These are phyloP conservation scores for Chaetomiaceae sp. DNA, from an alignment of 2,329 filamentous ascomycete species.

Conservation along the genomic window DNA sequence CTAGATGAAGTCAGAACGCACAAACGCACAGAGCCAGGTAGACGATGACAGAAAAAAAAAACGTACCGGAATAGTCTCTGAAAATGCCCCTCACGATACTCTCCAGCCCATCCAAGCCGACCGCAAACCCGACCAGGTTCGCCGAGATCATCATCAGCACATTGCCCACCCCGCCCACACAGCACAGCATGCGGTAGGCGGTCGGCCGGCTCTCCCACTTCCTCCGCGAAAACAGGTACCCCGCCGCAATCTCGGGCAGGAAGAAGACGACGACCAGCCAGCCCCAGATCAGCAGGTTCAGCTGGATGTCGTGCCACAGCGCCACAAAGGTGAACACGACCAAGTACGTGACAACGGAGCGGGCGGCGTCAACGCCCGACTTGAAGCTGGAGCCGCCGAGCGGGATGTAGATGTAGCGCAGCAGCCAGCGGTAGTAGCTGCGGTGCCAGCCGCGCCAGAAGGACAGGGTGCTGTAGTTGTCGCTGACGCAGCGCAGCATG, in stretches of 20 bases:
- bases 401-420: conserved; percentile 90
- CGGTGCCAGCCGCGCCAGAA: conserved; percentile 98
- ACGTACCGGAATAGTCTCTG: conserved; percentile 62
- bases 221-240: conserved; percentile 63
- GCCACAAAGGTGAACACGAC: conserved; percentile 94
- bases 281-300: conserved; percentile 87
- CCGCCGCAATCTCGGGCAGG: conserved; percentile 73
- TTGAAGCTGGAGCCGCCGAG: conserved; percentile 64
- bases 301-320: conserved; percentile 94
- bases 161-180: conserved; percentile 73
- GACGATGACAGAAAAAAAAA: conserved; percentile 13
- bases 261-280: conserved; percentile 96
- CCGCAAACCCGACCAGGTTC: conserved; percentile 90
- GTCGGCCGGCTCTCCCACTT: conserved; percentile 66
- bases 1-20: conserved; percentile 35
- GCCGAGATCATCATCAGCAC: conserved; percentile 93
- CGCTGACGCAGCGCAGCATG: conserved; percentile 92
- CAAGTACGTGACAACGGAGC: conserved; percentile 68
- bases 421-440: conserved; percentile 88
- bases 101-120: conserved; percentile 82
- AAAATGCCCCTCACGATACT: conserved; percentile 70
- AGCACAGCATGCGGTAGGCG: conserved; percentile 72
- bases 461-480: conserved; percentile 84
- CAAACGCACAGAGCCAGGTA: background rate
- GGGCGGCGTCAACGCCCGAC: conserved; percentile 40